phyloP scores from a whole-genome alignment of 2,329 filamentous ascomycete genomes.

The Pseudogymnoascus sp. region DNA sequence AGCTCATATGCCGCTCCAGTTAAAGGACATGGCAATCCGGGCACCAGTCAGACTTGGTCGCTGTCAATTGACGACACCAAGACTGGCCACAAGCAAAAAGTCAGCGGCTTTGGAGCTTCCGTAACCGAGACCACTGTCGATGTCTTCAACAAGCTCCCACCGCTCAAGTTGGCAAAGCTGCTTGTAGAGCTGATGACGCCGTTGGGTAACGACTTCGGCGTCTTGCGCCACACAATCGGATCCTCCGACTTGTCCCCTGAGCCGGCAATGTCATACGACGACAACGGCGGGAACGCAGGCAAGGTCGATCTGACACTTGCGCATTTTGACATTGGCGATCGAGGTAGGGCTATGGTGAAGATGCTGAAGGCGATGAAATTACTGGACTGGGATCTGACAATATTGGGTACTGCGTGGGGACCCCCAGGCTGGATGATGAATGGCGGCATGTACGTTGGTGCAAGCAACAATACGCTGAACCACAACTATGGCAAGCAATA shows the following conservation, averaged over 20 bases:
- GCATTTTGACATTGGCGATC: slow-evolving; percentile 32
- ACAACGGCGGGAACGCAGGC: slow-evolving; percentile 24
- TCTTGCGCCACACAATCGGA: slow-evolving; percentile 35
- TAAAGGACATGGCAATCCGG: slow-evolving; percentile 27
- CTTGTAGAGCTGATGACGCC: slow-evolving; percentile 31
- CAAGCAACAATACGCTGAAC: slow-evolving; percentile 33
- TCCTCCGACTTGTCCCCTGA: slow-evolving; percentile 34
- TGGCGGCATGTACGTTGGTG: slow-evolving; percentile 28
- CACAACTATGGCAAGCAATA: slow-evolving; percentile 29
- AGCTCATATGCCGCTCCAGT: slow-evolving; percentile 29
- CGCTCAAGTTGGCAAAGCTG: slow-evolving; percentile 25
- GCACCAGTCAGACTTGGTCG: slow-evolving; percentile 29
- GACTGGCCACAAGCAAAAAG: slow-evolving; percentile 32
- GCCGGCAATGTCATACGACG: slow-evolving; percentile 35
- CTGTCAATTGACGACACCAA: slow-evolving; percentile 33
- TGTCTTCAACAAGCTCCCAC: slow-evolving; percentile 31
- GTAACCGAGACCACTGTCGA: slow-evolving; percentile 36
- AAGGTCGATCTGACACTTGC: slow-evolving; percentile 23
- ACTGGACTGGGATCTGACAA: slow-evolving; percentile 30
- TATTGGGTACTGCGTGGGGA: slow-evolving; percentile 34
- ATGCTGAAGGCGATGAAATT: slow-evolving; percentile 32
- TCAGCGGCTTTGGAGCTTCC: slow-evolving; percentile 35
- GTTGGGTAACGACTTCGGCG: slow-evolving; percentile 32
- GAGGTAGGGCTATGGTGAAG: slow-evolving; percentile 33
- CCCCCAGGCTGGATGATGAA: slow-evolving; percentile 37